Evolutionary conservation across 75 land plant species (phyloP).

Genomic region (Pinus tabuliformis): DNA sequence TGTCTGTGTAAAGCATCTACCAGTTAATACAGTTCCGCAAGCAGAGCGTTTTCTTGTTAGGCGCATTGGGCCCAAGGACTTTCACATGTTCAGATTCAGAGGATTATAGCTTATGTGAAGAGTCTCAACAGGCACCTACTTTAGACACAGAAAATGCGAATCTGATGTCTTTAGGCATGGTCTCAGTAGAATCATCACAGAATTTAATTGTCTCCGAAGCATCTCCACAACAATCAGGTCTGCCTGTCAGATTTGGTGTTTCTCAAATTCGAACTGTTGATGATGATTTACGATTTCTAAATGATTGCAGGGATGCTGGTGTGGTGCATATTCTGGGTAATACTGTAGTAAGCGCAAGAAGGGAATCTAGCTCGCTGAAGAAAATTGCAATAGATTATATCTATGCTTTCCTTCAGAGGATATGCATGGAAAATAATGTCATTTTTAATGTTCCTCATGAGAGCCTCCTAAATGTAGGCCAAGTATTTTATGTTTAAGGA

Average conservation of each 20-base stretch:
- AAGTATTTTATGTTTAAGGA: no score
- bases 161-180: no score
- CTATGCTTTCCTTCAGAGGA: conserved; percentile 20
- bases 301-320: conserved; percentile 8
- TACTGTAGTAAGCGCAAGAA: conserved; percentile 17
- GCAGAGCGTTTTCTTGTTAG: conserved; percentile 15
- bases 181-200: neutral
- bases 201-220: neutral
- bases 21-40: conserved; percentile 14
- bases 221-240: neutral
- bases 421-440: conserved; percentile 14
- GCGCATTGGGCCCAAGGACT: conserved; percentile 13
- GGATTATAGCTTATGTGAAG: neutral
- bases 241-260: neutral
- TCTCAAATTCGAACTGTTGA: neutral
- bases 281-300: conserved; percentile 14
- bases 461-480: conserved; percentile 21
- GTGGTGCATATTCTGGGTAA: conserved; percentile 32
- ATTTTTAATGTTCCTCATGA: conserved; percentile 21
- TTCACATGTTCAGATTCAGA: conserved; percentile 8
- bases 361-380: conserved; percentile 12
- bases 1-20: conserved; percentile 7
- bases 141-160: neutral
- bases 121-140: conserved; percentile 7
- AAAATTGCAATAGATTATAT: conserved; percentile 16